phyloP scores from a whole-genome alignment of 139 green algal species.

The Micromonas pusilla region DNA sequence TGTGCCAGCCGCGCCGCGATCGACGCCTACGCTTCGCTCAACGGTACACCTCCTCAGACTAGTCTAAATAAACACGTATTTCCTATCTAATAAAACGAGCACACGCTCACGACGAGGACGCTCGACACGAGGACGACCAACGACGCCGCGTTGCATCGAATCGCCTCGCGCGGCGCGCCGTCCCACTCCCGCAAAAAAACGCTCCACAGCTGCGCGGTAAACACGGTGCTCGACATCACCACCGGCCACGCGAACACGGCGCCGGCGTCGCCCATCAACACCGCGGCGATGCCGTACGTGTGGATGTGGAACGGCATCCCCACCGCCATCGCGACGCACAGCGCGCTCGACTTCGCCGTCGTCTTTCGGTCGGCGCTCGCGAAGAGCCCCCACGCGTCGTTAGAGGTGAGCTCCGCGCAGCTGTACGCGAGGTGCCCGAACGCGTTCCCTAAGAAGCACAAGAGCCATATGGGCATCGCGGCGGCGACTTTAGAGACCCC shows the following conservation, averaged over 20 bases:
- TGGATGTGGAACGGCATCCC: slow-evolving; percentile 8
- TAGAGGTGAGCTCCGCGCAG: not conserved
- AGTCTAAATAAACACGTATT: too few relatives aligned
- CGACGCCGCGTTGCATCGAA: not conserved
- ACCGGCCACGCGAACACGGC: slow-evolving; percentile 13
- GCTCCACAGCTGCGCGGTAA: slow-evolving; percentile 1
- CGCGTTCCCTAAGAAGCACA: not conserved
- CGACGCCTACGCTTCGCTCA: too few relatives aligned
- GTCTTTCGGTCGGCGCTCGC: not conserved
- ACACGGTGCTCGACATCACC: slow-evolving; percentile 6
- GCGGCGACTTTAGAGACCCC: not conserved
- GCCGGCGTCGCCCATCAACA: not conserved
- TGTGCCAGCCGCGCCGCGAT: too few relatives aligned
- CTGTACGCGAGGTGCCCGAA: not conserved
- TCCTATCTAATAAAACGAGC: too few relatives aligned
- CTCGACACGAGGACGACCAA: not conserved
- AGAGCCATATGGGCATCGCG: slow-evolving; percentile 12
- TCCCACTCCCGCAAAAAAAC: not conserved
- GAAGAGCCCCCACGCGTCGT: slow-evolving; percentile 1
- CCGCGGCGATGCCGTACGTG: slow-evolving; percentile 4
- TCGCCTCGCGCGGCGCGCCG: not conserved
- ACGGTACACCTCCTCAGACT: too few relatives aligned
- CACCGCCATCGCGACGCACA: not conserved
- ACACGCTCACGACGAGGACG: not conserved
- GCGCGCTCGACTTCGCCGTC: not conserved